Evolutionary conservation across 2,329 filamentous ascomycete species (phyloP).

Genomic region (Cercospora sp.): DNA sequence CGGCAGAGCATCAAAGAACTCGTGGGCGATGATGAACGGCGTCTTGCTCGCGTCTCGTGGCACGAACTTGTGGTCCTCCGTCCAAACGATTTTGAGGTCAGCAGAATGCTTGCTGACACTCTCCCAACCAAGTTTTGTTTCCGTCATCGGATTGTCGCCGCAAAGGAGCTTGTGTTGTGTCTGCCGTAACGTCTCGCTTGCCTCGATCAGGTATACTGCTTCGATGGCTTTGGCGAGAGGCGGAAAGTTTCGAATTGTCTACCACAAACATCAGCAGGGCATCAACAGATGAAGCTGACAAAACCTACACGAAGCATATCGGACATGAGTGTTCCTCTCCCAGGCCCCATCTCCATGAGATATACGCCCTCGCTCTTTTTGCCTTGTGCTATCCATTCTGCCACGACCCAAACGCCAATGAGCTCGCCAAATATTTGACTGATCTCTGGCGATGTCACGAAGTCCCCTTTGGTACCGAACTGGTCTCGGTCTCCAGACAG

Average conservation of each 20-base stretch:
- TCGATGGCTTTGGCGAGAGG: constrained; percentile 74
- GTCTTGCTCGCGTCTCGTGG: constrained; percentile 67
- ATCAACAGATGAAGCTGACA: not conserved
- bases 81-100: constrained; percentile 77
- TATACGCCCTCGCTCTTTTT: constrained; percentile 72
- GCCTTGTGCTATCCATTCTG: constrained; percentile 95
- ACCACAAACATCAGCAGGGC: constrained; percentile 21
- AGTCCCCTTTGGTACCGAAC: constrained; percentile 91
- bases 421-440: constrained; percentile 96
- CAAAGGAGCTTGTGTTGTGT: constrained; percentile 82
- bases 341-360: constrained; percentile 90
- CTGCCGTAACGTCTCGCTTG: constrained; percentile 74
- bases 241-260: constrained; percentile 85
- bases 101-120: constrained; percentile 74
- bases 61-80: constrained; percentile 82
- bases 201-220: constrained; percentile 90
- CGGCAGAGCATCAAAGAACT: constrained; percentile 97
- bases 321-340: constrained; percentile 93
- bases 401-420: constrained; percentile 89
- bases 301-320: constrained; percentile 79
- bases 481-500: constrained; percentile 72
- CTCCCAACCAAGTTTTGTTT: constrained; percentile 71
- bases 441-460: constrained; percentile 95
- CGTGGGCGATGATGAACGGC: constrained; percentile 93
- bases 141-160: constrained; percentile 66